Evolutionary conservation across 2,329 filamentous ascomycete species (phyloP), one percentile per base, ranked within the genome.

Genomic region (Trichoderma semiorbis): DNA sequence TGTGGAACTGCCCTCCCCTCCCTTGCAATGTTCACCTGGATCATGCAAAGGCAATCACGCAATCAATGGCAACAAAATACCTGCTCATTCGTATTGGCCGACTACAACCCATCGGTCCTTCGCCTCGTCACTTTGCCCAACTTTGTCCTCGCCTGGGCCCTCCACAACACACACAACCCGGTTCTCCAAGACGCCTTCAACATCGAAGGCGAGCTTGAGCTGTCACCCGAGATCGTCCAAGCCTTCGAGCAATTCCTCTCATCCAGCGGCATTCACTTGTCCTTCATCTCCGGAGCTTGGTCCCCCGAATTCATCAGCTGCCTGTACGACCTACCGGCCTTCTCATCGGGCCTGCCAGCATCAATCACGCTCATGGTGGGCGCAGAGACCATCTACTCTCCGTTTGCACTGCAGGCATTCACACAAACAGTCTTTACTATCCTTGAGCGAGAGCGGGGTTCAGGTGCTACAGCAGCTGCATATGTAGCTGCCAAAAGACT

Each of bases 381-480:
- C 0, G 92, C 92, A 1, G 93, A 96, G 81, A 96, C 93, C 0
- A 95, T 96, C 58, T 96, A 96, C 81, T 93, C 91, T 3, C 92
- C 92, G 0, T 89, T 90, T 71, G 91, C 92, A 0, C 85, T 94
- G 26, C 83, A 84, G 43, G 86, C 89, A 0, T 96, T 95, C 78
- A 88, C 90, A 1, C 88, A 91, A 50, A 90, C 90, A 5, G 83
- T 94, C 14, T 85, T 91, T 55, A 82, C 82, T 5, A 82, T 93
- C 18, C 81, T 94, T 58, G 78, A 84, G 24, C 81, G 81, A 64
- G 84, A 90, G 39, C 39, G 63, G 5, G 70, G 71, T 2, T 75
- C 78, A 3, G 78, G 78, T 4, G 83, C 85, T 65, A 82, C 83
- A 66, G 88, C 89, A 0, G 87, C 87, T 63, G 90, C 91, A 1